Conservation (phyloP, 2,329 filamentous ascomycete species). For the Fulvia fulva region DNA sequence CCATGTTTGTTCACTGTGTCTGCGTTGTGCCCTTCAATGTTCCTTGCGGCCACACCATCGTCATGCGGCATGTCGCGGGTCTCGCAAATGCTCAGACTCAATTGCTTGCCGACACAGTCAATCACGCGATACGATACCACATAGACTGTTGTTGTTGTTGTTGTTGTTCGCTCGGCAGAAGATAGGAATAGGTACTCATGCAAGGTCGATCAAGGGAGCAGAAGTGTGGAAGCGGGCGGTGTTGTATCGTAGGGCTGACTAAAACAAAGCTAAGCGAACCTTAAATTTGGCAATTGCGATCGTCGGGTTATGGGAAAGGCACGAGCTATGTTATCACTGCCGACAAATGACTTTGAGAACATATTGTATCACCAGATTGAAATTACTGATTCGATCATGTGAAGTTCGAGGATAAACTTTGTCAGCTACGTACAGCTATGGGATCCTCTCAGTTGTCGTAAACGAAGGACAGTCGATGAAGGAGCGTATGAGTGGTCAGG, state of each 20-base stretch:
- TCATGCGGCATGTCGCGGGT: background rate
- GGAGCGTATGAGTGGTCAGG: conserved; percentile 10
- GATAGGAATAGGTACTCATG: background rate
- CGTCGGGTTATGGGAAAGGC: background rate
- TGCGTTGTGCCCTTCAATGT: background rate
- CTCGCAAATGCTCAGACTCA: background rate
- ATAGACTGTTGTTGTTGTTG: background rate
- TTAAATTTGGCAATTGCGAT: too few species aligned
- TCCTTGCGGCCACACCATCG: background rate
- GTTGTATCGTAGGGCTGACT: background rate
- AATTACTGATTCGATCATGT: background rate
- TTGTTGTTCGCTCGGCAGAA: background rate
- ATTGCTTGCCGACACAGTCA: background rate
- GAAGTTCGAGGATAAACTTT: background rate
- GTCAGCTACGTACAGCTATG: conserved; percentile 11
- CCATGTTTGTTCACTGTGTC: conserved; percentile 18
- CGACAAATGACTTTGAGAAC: background rate
- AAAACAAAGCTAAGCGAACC: background rate
- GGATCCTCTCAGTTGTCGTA: background rate
- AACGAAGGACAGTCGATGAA: conserved; percentile 1
- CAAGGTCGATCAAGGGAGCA: background rate
- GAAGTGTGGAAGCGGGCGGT: background rate
- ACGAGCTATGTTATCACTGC: background rate
- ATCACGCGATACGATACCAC: background rate
- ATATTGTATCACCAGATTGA: background rate